Evolutionary conservation across 208 protist species (phyloP).

Genomic region (Leishmania tarentolae): DNA sequence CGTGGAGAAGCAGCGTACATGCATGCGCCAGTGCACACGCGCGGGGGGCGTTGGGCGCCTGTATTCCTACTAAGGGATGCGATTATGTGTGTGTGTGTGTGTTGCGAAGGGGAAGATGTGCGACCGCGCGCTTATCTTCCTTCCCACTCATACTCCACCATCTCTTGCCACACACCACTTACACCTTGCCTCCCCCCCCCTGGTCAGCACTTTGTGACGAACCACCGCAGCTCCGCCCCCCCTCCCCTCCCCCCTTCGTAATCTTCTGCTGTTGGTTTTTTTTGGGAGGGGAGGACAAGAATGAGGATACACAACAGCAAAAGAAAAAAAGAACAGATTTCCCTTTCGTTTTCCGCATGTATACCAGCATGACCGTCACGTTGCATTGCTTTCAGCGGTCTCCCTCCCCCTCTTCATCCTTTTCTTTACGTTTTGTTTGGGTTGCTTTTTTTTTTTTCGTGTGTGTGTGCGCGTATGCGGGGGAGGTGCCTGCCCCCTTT

Average conservation of each 20-base stretch:
- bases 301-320: too few species aligned
- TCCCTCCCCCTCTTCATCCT: background rate
- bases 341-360: background rate
- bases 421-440: background rate
- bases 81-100: background rate
- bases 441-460: background rate
- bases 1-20: background rate
- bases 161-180: background rate
- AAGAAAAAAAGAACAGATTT: background rate
- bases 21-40: background rate
- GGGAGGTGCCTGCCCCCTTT: background rate
- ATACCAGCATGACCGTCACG: too few species aligned
- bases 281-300: too few species aligned
- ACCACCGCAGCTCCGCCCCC: background rate
- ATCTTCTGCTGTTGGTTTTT: background rate
- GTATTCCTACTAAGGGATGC: background rate
- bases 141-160: background rate
- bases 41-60: background rate
- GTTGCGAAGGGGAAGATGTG: background rate
- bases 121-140: background rate
- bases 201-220: background rate
- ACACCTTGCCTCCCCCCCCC: background rate
- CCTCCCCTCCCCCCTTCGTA: too few species aligned
- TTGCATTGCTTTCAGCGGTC: too few species aligned
- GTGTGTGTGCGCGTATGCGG: too few species aligned